Evolutionary conservation across 2,329 filamentous ascomycete genomes (phyloP), one percentile per base, ranked within the genome.

Genomic region (Stemphylium lycopersici): DNA sequence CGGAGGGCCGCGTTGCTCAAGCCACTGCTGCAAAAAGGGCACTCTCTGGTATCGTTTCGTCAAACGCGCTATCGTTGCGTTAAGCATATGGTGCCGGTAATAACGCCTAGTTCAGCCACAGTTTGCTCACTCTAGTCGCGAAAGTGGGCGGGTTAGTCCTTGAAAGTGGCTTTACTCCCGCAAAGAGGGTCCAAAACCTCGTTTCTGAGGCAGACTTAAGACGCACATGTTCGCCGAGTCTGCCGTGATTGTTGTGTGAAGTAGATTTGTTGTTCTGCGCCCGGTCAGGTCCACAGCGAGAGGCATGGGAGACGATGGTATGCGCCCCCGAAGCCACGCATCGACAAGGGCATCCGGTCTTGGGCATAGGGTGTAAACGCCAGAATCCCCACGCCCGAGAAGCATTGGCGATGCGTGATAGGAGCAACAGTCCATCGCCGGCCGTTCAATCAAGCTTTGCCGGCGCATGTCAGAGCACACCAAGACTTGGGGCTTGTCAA

Each of bases 371-470:
- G n/a, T 16, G 33, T 20, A 37, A 15, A 11, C 11, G 24, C 31
- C 26, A 31, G 24, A 39, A 41, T 29, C 6, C 7, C 12, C 20
- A n/a, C 29, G 11, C 7, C 6, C 15, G 13, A 13, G n/a, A 46
- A 31, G n/a, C 15, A 6, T 18, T 10, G 18, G n/a, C 29, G n/a
- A 37, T 15, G 31, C 15, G 31, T 22, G 37, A 44, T 15, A 29
- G 24, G 26, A 32, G 34, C 26, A 15, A 16, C 36, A 6, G 22
- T 18, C 13, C 22, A 16, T 6, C 22, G 29, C 15, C 32, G 38
- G 29, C 50, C 31, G 26, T 43, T 16, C 18, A 32, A 49, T 29
- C 45, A 49, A 53, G 50, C 50, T 49, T 53, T 37, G 33, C 26
- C 36, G 48, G 42, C 34, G 34, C 36, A 33, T 37, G 41, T 39